These are phyloP conservation scores for Neurospora sp. DNA, from an alignment of 495 filamentous ascomycete genomes.

Conservation along the genomic window DNA sequence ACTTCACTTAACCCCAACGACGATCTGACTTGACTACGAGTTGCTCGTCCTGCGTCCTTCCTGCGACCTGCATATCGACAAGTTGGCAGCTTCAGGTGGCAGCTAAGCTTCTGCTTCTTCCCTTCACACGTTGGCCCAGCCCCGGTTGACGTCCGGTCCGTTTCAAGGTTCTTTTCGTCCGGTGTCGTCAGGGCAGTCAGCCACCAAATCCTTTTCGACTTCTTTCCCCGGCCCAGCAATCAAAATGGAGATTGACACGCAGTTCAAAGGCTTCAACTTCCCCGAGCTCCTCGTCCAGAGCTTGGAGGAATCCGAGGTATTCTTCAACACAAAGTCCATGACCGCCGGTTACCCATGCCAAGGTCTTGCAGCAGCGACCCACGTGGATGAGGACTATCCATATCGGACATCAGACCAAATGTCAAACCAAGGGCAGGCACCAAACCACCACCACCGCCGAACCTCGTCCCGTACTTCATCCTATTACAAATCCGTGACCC, in stretches of 20 bases:
- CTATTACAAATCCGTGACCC: background rate
- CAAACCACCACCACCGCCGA: background rate
- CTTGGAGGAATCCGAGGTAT: conserved; percentile 25
- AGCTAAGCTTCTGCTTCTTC: background rate
- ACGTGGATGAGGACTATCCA: conserved; percentile 10
- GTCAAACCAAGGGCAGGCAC: background rate
- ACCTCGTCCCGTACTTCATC: background rate
- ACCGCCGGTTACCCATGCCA: conserved; percentile 29
- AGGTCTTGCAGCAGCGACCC: conserved; percentile 15
- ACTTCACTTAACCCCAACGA: conserved; percentile 8
- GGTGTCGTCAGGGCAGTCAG: background rate
- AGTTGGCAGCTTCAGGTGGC: background rate
- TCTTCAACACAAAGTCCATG: conserved; percentile 31
- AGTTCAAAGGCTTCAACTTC: conserved; percentile 27
- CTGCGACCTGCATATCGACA: background rate
- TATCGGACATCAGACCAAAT: conserved; percentile 2
- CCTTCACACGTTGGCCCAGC: background rate
- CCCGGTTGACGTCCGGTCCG: background rate
- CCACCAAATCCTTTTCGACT: background rate
- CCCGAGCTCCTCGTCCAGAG: conserved; percentile 35
- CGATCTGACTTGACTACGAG: conserved; percentile 15
- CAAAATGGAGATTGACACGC: conserved; percentile 11
- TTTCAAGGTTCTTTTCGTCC: background rate
- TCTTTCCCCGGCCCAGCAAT: background rate
- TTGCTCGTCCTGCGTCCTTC: conserved; percentile 1